Evolutionary conservation across 2,329 filamentous ascomycete species (phyloP).

Genomic region (Aspergillus candidus): DNA sequence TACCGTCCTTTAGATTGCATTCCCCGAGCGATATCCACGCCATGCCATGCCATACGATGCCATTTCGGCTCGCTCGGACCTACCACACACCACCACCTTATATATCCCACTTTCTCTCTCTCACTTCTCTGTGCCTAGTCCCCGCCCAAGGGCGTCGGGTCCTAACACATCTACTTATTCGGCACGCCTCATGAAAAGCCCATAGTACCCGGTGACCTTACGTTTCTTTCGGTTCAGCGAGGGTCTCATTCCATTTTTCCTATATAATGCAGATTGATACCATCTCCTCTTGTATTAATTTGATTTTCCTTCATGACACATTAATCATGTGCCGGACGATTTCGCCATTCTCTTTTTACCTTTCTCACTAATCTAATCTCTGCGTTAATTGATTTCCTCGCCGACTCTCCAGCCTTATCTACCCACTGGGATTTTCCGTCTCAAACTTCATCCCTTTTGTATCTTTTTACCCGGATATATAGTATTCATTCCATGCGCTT

Average conservation of each 20-base stretch:
- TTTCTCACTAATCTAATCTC: constrained; percentile 1
- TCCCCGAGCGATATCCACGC: constrained; percentile 15
- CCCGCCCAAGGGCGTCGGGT: constrained; percentile 15
- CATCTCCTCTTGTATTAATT: constrained; percentile 22
- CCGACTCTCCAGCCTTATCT: too few relatives aligned
- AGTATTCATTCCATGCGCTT: too few relatives aligned
- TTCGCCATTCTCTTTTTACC: constrained; percentile 7
- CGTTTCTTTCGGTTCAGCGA: constrained; percentile 22
- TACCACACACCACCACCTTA: not conserved
- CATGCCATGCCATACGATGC: constrained; percentile 3
- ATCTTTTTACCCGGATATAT: too few relatives aligned
- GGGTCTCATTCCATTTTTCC: constrained; percentile 11
- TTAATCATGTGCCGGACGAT: not conserved
- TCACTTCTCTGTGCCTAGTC: constrained; percentile 10
- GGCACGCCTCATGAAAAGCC: constrained; percentile 11
- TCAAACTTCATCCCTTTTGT: too few relatives aligned
- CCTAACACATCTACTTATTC: constrained; percentile 7
- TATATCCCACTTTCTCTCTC: not conserved
- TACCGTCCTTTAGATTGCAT: constrained; percentile 21
- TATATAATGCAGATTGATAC: constrained; percentile 32
- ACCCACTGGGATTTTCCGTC: too few relatives aligned
- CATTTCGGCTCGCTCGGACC: constrained; percentile 2
- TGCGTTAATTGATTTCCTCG: not conserved
- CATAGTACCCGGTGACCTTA: constrained; percentile 12
- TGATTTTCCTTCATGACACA: constrained; percentile 15